Evolutionary conservation across 352 stramenopile species (phyloP), one percentile per base, ranked within the genome.

Genomic region (Phytophthora syringae): DNA sequence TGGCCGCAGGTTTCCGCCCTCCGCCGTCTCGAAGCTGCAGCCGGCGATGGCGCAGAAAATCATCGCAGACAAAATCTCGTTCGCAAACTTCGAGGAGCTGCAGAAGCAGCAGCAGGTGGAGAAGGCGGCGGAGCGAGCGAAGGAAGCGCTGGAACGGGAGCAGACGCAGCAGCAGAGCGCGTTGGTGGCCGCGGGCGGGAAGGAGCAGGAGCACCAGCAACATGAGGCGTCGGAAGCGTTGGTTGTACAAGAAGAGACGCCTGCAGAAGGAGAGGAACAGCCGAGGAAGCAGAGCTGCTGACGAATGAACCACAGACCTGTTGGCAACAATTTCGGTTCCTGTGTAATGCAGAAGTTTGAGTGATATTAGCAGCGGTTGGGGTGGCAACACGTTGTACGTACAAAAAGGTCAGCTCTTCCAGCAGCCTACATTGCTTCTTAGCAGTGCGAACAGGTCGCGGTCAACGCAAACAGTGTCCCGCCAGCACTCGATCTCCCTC

Each of bases 1-100:
- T 82, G 53, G 52, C 69, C 20, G 64, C 63, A 10, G 82, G 82
- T 7, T 94, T 47, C 84, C 84, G 7, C 22, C 69, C 34, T 75
- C 76, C 11, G 78, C 79, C 60, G 91, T 94, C 72, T 79, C 84
- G 54, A 69, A 63, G 48, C 63, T 94, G 51, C 73, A 83, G 53
- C 86, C 86, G 2, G 72, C 80, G 27, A 54, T 37, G 15, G 86
- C 86, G 18, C 86, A 94, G 36, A 63, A 84, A 48, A 55, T 92
- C 24, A 63, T 94, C 12, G 54, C 76, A 4, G 74, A 92, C 22
- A 81, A 92, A 36, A 34, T 88, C 40, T 67, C 72, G 34, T 94
- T 89, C 56, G 66, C 40, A 9, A 62, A 88, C 43, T 94, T 83
- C 51, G 36, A 81, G 16, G 39, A 79, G 57, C 63, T 70, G 40